Conservation (phyloP, 2,329 filamentous ascomycete genomes). For the Aspergillus awamori region DNA sequence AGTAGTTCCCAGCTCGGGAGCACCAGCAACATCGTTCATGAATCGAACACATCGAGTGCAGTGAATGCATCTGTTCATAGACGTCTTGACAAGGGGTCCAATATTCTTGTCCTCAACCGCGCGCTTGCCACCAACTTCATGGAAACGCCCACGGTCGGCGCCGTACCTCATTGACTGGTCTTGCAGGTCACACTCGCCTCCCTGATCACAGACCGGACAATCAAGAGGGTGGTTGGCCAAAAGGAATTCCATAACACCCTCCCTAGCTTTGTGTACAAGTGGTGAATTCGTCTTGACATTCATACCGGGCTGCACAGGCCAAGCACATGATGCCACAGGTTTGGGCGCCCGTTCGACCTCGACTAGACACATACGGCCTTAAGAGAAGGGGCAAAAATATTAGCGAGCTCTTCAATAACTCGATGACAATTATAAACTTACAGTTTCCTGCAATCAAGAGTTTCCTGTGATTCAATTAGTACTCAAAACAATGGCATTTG, state of each 20-base stretch:
- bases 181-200: conserved; percentile 97
- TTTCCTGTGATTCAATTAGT: conserved; percentile 63
- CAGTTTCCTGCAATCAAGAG: conserved; percentile 99
- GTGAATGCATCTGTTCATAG: conserved; percentile 99
- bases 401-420: not conserved
- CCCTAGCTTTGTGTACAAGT: conserved; percentile 93
- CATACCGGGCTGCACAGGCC: conserved; percentile 98
- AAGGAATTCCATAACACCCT: conserved; percentile 99
- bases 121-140: conserved; percentile 93
- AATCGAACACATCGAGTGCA: conserved; percentile 98
- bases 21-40: conserved; percentile 94
- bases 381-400: not conserved
- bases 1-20: conserved; percentile 89
- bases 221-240: conserved; percentile 95
- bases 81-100: conserved; percentile 96
- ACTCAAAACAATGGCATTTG: conserved; percentile 6
- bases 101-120: conserved; percentile 99
- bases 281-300: conserved; percentile 98
- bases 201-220: conserved; percentile 97
- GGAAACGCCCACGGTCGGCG: conserved; percentile 92
- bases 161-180: conserved; percentile 99
- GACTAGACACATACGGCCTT: conserved; percentile 91
- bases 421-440: conserved; percentile 28
- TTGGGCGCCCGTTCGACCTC: conserved; percentile 97
- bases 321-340: conserved; percentile 96